phyloP scores from a whole-genome alignment of 2,329 filamentous ascomycete genomes.

The Penicillium hesseltinei region DNA sequence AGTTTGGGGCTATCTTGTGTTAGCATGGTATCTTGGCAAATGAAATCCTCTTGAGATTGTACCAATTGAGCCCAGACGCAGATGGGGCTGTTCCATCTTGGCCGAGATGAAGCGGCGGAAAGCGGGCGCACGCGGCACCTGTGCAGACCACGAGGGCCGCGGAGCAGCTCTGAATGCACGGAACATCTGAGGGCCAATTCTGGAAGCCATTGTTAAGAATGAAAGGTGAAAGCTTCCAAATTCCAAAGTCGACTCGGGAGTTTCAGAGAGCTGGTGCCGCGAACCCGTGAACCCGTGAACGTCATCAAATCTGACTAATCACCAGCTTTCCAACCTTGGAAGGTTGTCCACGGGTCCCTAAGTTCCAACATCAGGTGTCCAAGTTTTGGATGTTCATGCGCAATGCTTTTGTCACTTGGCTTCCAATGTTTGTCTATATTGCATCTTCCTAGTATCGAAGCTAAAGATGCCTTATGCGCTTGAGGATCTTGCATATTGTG shows the following conservation, averaged over 20 bases:
- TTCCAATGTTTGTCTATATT: background rate
- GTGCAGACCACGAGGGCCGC: conserved; percentile 19
- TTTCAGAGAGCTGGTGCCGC: background rate
- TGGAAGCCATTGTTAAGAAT: conserved; percentile 25
- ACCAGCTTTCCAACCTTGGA: too few relatives aligned
- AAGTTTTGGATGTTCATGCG: background rate
- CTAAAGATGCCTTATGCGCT: background rate
- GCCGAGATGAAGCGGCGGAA: conserved; percentile 31
- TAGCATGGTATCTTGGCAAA: background rate
- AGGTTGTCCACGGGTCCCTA: background rate
- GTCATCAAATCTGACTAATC: conserved; percentile 4
- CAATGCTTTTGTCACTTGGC: background rate
- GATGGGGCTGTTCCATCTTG: conserved; percentile 33
- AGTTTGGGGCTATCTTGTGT: conserved; percentile 57
- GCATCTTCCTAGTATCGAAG: background rate
- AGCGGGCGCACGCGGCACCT: conserved; percentile 27
- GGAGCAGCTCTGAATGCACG: conserved; percentile 27
- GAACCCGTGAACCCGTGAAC: background rate
- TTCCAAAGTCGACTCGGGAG: conserved; percentile 5
- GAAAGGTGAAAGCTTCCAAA: background rate
- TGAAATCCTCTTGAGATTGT: background rate
- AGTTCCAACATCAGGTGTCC: background rate
- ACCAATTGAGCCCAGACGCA: conserved; percentile 39
- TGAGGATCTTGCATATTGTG: background rate
- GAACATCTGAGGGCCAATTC: conserved; percentile 27